A percentile compares a stretch with the other conserved stretches of the same genome.
Conservation (phyloP, 2,329 filamentous ascomycete species). For the Leptoxyphium fumago region DNA sequence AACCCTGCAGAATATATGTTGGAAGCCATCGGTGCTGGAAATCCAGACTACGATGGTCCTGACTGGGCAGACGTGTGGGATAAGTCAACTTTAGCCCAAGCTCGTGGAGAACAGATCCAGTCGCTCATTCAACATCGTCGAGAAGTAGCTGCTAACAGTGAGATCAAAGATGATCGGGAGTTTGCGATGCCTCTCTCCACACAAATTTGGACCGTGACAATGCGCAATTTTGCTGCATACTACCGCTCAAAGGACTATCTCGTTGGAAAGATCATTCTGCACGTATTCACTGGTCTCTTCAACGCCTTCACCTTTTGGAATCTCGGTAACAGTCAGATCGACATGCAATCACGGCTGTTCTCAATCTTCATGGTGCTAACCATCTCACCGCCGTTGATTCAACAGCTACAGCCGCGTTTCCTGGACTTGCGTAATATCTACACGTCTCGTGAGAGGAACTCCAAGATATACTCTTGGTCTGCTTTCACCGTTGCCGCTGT, state of each 20-base stretch:
- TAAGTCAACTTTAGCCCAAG: constrained; percentile 25
- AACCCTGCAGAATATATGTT: constrained; percentile 72
- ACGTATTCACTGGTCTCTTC: constrained; percentile 46
- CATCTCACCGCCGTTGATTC: constrained; percentile 58
- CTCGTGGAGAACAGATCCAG: constrained; percentile 28
- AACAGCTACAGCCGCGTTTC: constrained; percentile 63
- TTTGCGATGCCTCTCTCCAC: constrained; percentile 68
- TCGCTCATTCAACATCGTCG: constrained; percentile 44
- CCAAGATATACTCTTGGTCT: constrained; percentile 66
- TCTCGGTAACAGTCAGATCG: constrained; percentile 6
- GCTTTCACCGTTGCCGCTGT: constrained; percentile 50
- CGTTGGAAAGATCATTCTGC: constrained; percentile 63
- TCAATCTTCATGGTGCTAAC: constrained; percentile 64
- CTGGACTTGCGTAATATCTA: constrained; percentile 63
- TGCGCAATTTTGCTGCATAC: constrained; percentile 61
- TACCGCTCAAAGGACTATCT: constrained; percentile 72
- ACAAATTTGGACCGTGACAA: constrained; percentile 62
- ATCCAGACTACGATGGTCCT: constrained; percentile 27
- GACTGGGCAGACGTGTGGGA: constrained; percentile 33
- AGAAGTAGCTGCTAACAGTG: constrained; percentile 15
- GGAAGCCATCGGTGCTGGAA: constrained; percentile 30
- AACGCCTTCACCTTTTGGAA: constrained; percentile 62
- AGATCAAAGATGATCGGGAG: constrained; percentile 45
- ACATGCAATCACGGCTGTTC: constrained; percentile 43
- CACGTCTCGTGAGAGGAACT: constrained; percentile 55